Evolutionary conservation across 2,329 filamentous ascomycete species (phyloP), one percentile per base, ranked within the genome.

Genomic region (Fusarium setosum): DNA sequence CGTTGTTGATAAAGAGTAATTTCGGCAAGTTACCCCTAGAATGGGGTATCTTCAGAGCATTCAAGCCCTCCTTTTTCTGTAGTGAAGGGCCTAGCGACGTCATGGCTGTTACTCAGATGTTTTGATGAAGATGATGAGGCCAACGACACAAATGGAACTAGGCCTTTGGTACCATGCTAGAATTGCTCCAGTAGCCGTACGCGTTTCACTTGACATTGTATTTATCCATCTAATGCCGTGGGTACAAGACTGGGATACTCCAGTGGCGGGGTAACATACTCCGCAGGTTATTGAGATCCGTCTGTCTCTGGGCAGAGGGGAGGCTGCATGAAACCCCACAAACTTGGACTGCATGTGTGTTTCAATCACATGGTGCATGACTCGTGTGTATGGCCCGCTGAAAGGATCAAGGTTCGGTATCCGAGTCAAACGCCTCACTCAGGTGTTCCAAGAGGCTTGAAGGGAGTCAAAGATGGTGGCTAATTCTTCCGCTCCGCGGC

Each of bases 1-100:
- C 72, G 38, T 79, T 79, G 63, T 79, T 78, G 58, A 79, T 77
- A 58, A 79, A 79, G 5, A 77, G 69, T 52, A 76, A 67, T 65
- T 78, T 78, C 7, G 76, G 76, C 20, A 79, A 64, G 56, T 76
- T 76, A 31, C 69, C 56, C 41, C 70, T 74, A 65, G 58, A 71
- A 67, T 71, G 77, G 11, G 71, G 59, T 20, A 76, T 57, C 48
- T 64, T 61, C 24, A 56, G n/a, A 11, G 40, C 15, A n/a, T 53
- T 34, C 8, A 35, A 63, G 24, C 24, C 26, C 17, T 54, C 59
- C 21, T 53, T 48, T 20, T 52, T 58, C 21, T 74, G 71, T 32
- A 70, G 52, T 31, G 56, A 59, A 21, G 69, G 61, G 12, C 68
- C 70, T 29, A 75, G 65, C 11, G 69, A 67, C 40, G 70, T 65